A percentile compares a stretch with the other conserved stretches of the same genome.
These are phyloP conservation scores for Saprolegnia diclina DNA, from an alignment of 352 stramenopile species.

Conservation along the genomic window DNA sequence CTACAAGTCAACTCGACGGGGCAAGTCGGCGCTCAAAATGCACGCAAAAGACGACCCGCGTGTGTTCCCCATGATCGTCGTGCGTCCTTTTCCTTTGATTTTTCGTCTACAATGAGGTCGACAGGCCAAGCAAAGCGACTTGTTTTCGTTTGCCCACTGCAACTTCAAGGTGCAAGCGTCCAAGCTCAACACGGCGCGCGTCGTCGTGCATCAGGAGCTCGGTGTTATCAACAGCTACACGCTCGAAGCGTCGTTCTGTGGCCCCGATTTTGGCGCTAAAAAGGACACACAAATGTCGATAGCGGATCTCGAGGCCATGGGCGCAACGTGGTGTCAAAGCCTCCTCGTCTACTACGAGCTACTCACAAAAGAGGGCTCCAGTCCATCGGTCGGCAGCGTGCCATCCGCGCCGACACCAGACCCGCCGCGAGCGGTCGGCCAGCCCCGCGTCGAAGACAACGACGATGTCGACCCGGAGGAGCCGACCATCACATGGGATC, in stretches of 20 bases:
- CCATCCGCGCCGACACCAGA: background rate
- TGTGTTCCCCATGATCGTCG: conserved; percentile 73
- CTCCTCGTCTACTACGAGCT: conserved; percentile 69
- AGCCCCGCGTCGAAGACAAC: conserved; percentile 4
- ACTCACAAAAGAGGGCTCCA: conserved; percentile 37
- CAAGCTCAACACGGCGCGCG: conserved; percentile 82
- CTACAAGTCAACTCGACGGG: conserved; percentile 31
- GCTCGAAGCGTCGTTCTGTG: conserved; percentile 88
- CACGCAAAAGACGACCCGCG: conserved; percentile 50
- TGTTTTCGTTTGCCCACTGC: conserved; percentile 81
- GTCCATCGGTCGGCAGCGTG: background rate
- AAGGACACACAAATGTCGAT: conserved; percentile 77
- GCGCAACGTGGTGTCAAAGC: conserved; percentile 62
- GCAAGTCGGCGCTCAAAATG: background rate
- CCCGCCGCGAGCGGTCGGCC: background rate
- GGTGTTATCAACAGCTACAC: conserved; percentile 84
- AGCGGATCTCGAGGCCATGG: conserved; percentile 70
- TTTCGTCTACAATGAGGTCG: background rate
- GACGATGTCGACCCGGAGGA: background rate
- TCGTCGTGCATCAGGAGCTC: conserved; percentile 86
- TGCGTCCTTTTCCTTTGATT: background rate
- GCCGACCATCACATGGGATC: conserved; percentile 24
- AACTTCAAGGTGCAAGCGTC: conserved; percentile 88
- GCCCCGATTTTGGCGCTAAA: conserved; percentile 55
- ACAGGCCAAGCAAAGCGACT: conserved; percentile 46